Base-by-base conservation (phyloP, 192 early-diverging fungal genomes). In the Linderina pennispora region DNA sequence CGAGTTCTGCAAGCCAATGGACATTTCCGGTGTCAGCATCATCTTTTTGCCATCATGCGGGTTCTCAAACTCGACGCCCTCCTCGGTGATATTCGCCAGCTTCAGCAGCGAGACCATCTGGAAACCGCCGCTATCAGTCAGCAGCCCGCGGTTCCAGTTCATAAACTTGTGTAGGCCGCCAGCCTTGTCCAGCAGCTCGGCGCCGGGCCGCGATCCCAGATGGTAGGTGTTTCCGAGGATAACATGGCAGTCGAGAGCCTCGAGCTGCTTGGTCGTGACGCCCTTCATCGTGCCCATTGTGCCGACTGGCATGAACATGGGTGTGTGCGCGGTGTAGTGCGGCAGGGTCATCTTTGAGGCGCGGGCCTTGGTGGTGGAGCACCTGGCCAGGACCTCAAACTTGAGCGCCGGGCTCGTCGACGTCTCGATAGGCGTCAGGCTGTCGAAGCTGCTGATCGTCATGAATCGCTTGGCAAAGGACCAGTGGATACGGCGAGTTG, bases 211-310 rank as follows among this genome's bases (percentile, higher is more conserved):
- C 39, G 81, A 70, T 10, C 81, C 81, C 50, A 91, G 71, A 41
- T 91, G 89, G 71, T 91, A 89, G 1, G 89, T 92, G 61, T 92
- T 92, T 36, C 86, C 86, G 17, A 92, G 68, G 58, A 92, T 89
- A 45, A 92, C 83, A 45, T 88, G 86, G 65, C 87, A 89, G 51
- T 81, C 77, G 17, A 86, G 68, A 23, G 76, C 72, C 51, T 82
- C 77, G 34, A 92, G 55, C 54, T 92, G 89, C 26, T 81, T 57
- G 18, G 81, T 77, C 11, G 87, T 87, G 51, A 92, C 62, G 25
- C 89, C 89, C 52, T 92, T 92, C 49, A 92, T 76, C 9, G 86
- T 80, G 14, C 85, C 89, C 73, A 87, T 84, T 9, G 89, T 92
- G 8, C 82, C 89, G 22, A 92, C 89, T 2, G 89, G 89, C 89